Conservation (phyloP, 805 yeast species). For the Wickerhamomyces sydowiorum region DNA sequence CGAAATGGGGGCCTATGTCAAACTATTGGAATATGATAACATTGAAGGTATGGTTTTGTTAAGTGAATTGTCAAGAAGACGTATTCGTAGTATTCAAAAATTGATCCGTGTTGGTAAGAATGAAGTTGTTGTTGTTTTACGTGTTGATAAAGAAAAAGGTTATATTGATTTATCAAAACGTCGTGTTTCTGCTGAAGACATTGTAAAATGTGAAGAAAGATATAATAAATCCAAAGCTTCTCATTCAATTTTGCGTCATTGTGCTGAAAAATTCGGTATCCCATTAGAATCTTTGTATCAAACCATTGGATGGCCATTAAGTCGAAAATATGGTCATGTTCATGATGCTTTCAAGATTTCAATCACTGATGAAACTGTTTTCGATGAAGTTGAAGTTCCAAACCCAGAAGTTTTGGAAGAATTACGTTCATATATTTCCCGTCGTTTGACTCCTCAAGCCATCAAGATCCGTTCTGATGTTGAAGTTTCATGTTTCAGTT, state of each 20-base stretch:
- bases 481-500: conserved; percentile 93
- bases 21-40: conserved; percentile 92
- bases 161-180: conserved; percentile 96
- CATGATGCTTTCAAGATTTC: conserved; percentile 96
- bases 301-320: conserved; percentile 95
- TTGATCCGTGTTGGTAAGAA: conserved; percentile 97
- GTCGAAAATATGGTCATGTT: conserved; percentile 93
- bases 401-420: neutral
- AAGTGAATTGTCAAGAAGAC: conserved; percentile 95
- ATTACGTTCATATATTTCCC: conserved; percentile 49
- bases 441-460: conserved; percentile 97
- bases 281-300: conserved; percentile 83
- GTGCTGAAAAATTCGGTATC: conserved; percentile 92
- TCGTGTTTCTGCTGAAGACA: conserved; percentile 97
- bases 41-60: conserved; percentile 98
- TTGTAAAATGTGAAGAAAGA: conserved; percentile 94
- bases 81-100: conserved; percentile 96
- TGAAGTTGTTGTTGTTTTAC: conserved; percentile 94
- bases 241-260: conserved; percentile 96
- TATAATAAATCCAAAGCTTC: conserved; percentile 96
- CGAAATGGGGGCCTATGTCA: conserved; percentile 99
- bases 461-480: conserved; percentile 98
- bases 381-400: conserved; percentile 67
- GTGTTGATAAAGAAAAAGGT: conserved; percentile 98
- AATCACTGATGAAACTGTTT: conserved; percentile 81